Conservation (phyloP, 352 stramenopile species). For the Peronospora farinosa region DNA sequence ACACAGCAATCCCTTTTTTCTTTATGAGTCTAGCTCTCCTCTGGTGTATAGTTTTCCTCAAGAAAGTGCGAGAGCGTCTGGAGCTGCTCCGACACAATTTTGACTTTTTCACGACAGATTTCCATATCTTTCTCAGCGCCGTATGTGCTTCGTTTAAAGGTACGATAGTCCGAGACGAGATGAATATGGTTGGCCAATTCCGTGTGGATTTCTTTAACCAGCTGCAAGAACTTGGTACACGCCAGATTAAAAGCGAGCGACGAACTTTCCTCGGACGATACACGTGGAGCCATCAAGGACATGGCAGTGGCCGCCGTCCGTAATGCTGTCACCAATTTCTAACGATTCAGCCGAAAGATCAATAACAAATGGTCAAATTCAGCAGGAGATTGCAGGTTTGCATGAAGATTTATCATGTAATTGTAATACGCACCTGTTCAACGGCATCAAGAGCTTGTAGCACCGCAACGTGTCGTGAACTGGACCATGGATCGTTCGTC, state of each 20-base stretch:
- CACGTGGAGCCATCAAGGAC: slow-evolving; percentile 54
- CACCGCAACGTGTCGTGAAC: slow-evolving; percentile 64
- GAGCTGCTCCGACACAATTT: slow-evolving; percentile 72
- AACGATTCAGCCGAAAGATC: slow-evolving; percentile 1
- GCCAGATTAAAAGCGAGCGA: slow-evolving; percentile 68
- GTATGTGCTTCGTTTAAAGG: slow-evolving; percentile 77
- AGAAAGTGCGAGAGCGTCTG: slow-evolving; percentile 69
- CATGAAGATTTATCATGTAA: not conserved
- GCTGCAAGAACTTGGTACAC: slow-evolving; percentile 80
- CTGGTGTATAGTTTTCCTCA: slow-evolving; percentile 62
- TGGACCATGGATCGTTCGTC: slow-evolving; percentile 56
- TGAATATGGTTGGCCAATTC: slow-evolving; percentile 81
- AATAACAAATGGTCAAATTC: not conserved
- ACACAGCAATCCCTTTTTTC: not conserved
- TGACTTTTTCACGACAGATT: slow-evolving; percentile 71
- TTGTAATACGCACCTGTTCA: slow-evolving; percentile 48
- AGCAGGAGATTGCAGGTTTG: not conserved
- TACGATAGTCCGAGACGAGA: slow-evolving; percentile 80
- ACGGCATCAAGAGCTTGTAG: slow-evolving; percentile 68
- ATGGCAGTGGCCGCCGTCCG: slow-evolving; percentile 63
- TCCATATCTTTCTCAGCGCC: slow-evolving; percentile 76
- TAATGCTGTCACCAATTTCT: slow-evolving; percentile 79
- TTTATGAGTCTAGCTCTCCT: slow-evolving; percentile 38
- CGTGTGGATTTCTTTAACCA: slow-evolving; percentile 80
- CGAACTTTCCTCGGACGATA: slow-evolving; percentile 57